Evolutionary conservation across 257 asterid species (phyloP).

Genomic region (Solanum clarkiae): DNA sequence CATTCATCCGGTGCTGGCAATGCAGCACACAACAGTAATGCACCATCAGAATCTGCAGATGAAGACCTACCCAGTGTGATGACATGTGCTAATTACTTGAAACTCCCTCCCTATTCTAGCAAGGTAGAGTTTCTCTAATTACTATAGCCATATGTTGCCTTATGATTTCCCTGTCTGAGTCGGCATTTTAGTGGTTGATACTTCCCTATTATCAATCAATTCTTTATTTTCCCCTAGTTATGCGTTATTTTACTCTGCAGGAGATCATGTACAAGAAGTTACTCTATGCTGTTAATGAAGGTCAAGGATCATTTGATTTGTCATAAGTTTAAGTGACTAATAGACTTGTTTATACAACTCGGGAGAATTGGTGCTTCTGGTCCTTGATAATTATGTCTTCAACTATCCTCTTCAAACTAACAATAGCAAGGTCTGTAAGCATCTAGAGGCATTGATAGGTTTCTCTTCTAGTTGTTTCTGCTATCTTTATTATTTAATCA

Average conservation of each 20-base stretch:
- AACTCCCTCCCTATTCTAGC: conserved; percentile 95
- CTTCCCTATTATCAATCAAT: not conserved
- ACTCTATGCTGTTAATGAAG: conserved; percentile 81
- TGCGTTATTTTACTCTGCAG: conserved; percentile 16
- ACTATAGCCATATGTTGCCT: not conserved
- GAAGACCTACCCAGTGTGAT: conserved; percentile 97
- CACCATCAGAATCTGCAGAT: conserved; percentile 74
- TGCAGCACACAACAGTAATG: conserved; percentile 36
- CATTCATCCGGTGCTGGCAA: conserved; percentile 56
- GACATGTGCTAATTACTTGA: conserved; percentile 99
- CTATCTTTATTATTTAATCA: not conserved
- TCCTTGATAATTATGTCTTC: not conserved
- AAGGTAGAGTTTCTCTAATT: conserved; percentile 37
- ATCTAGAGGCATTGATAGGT: not conserved
- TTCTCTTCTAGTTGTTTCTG: not conserved
- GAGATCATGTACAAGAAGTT: conserved; percentile 86
- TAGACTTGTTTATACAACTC: not conserved
- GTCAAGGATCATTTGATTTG: conserved; percentile 94
- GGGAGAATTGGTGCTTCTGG: not conserved
- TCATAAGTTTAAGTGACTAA: conserved; percentile 26
- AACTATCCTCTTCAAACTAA: not conserved
- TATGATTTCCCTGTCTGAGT: not conserved
- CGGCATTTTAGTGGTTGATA: not conserved
- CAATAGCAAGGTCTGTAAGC: not conserved
- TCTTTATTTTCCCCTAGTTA: not conserved